Percentiles rank a stretch among this genome's conserved stretches.
These are phyloP conservation scores for Magnusiomyces fungicola DNA, from an alignment of 1,139 yeast species.

Conservation along the genomic window DNA sequence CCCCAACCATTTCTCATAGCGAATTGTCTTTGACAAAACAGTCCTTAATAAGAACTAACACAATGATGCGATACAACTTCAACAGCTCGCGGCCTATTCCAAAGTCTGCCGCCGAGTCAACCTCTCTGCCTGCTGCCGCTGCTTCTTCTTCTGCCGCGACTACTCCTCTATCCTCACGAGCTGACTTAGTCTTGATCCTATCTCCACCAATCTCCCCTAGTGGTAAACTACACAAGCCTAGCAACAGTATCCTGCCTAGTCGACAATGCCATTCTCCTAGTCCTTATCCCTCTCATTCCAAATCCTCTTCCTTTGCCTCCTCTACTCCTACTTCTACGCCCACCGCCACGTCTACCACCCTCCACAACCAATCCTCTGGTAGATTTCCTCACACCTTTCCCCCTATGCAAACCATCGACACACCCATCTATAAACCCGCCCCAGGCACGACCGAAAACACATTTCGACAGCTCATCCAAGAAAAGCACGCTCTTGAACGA, in stretches of 20 bases:
- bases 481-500: background rate
- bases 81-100: too few species aligned
- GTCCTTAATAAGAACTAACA: too few species aligned
- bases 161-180: too few species aligned
- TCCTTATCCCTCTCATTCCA: background rate
- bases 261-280: background rate
- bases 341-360: background rate
- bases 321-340: background rate
- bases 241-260: background rate
- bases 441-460: background rate
- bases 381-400: constrained; percentile 2
- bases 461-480: background rate
- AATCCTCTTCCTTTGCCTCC: background rate
- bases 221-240: too few species aligned
- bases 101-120: background rate
- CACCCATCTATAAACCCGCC: background rate
- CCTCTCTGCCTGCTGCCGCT: background rate
- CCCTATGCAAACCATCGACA: background rate
- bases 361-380: background rate
- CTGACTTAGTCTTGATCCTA: background rate
- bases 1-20: background rate
- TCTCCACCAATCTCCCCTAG: background rate
- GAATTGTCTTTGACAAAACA: background rate
- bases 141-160: constrained; percentile 1
- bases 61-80: too few species aligned